Evolutionary conservation across 371 early-diverging fungal genomes (phyloP).

Genomic region (Caulochytrium protostelioides): DNA sequence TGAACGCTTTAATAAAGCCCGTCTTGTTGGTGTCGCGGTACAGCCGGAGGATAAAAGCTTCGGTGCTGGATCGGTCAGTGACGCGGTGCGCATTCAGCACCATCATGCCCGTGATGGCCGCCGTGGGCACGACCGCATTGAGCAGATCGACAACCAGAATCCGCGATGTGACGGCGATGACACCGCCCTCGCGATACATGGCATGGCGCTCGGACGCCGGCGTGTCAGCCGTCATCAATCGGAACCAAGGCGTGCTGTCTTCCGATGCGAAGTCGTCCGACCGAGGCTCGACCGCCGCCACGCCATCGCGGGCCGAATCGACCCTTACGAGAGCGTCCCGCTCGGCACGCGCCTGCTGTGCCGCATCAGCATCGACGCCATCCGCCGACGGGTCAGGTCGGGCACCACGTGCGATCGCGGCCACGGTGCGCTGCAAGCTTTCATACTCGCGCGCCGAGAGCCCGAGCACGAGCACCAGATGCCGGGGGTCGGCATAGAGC

Average conservation of each 20-base stretch:
- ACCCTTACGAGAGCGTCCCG: conserved; percentile 37
- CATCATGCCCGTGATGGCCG: conserved; percentile 64
- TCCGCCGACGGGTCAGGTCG: too few species aligned
- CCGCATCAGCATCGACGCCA: neutral
- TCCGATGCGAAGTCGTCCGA: too few species aligned
- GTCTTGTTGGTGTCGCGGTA: conserved; percentile 53
- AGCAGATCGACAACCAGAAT: conserved; percentile 89
- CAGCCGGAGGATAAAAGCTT: conserved; percentile 66
- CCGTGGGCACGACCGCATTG: conserved; percentile 45
- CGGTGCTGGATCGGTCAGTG: conserved; percentile 51
- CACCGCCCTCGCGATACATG: conserved; percentile 66
- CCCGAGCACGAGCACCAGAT: conserved; percentile 63
- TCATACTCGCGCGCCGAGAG: conserved; percentile 39
- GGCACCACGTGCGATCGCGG: conserved; percentile 1
- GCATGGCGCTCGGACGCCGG: conserved; percentile 21
- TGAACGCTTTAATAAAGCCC: conserved; percentile 87
- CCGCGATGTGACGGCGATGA: conserved; percentile 67
- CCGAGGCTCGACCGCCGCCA: too few species aligned
- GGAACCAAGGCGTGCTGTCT: neutral
- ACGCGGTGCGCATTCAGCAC: conserved; percentile 75
- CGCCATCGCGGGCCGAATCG: neutral
- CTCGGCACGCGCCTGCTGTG: conserved; percentile 5
- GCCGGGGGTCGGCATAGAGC: conserved; percentile 43
- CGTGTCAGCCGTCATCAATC: neutral
- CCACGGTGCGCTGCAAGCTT: conserved; percentile 25